A percentile compares a stretch with the other conserved stretches of the same genome.
phyloP scores from a whole-genome alignment of 1,284 basidiomycete species.

The Naganishia liquefaciens region DNA sequence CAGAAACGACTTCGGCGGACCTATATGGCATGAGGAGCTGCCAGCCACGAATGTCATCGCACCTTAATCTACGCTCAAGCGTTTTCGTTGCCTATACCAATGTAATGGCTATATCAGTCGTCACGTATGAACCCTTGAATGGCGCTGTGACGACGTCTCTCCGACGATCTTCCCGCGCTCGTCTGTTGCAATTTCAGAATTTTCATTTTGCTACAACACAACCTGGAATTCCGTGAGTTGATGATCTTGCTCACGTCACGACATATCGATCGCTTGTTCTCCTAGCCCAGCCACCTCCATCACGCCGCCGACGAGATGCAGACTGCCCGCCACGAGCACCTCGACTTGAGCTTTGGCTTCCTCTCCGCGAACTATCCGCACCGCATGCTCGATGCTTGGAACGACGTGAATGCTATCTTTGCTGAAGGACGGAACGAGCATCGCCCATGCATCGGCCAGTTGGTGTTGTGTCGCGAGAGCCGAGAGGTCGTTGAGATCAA shows the following conservation, averaged over 20 bases:
- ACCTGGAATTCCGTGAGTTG: background rate
- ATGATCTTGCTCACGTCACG: background rate
- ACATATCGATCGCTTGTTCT: background rate
- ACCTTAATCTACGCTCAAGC: too few species aligned
- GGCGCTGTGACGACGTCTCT: too few species aligned
- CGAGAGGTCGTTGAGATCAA: constrained; percentile 65
- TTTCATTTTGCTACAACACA: too few species aligned
- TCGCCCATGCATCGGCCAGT: constrained; percentile 72
- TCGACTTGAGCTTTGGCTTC: constrained; percentile 55
- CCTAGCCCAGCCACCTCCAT: constrained; percentile 63
- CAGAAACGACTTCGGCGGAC: too few species aligned
- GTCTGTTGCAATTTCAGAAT: too few species aligned
- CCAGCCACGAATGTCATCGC: too few species aligned
- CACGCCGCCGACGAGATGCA: constrained; percentile 92
- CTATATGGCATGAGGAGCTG: too few species aligned
- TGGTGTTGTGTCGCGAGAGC: constrained; percentile 74
- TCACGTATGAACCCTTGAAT: too few species aligned
- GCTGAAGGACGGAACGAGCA: constrained; percentile 65
- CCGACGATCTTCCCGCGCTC: too few species aligned
- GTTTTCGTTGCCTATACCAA: too few species aligned
- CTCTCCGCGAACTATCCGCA: constrained; percentile 61
- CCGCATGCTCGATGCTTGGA: constrained; percentile 84
- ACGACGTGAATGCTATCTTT: constrained; percentile 69
- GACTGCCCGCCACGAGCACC: constrained; percentile 84
- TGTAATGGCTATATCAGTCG: too few species aligned